These are phyloP conservation scores for Xylariomycetidae sp. DNA, from an alignment of 2,329 filamentous ascomycete species.

Conservation along the genomic window DNA sequence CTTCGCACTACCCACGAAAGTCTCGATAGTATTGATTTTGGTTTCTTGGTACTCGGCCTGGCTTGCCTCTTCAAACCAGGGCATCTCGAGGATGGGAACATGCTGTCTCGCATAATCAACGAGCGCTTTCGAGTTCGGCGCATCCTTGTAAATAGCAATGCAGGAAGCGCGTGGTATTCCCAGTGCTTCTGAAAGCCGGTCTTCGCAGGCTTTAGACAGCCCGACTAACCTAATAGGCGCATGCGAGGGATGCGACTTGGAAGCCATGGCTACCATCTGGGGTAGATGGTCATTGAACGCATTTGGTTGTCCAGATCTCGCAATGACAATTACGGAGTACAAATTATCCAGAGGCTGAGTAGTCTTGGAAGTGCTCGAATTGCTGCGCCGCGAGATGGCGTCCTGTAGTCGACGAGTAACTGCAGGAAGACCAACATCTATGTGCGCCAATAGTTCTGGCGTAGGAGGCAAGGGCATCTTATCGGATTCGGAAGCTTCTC, in stretches of 20 bases:
- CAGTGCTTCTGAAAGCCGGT: conserved; percentile 49
- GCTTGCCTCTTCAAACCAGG: conserved; percentile 49
- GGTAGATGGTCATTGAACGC: conserved; percentile 56
- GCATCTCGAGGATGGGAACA: conserved; percentile 45
- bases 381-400: no score
- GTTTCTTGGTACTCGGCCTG: conserved; percentile 36
- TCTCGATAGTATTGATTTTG: conserved; percentile 41
- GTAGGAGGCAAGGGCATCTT: conserved; percentile 24
- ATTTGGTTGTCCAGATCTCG: conserved; percentile 50
- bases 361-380: no score
- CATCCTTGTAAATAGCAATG: conserved; percentile 50
- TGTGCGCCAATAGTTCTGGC: conserved; percentile 48
- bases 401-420: conserved; percentile 55
- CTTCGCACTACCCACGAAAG: conserved; percentile 32
- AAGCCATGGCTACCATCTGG: conserved; percentile 46
- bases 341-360: no score
- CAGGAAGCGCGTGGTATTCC: conserved; percentile 60
- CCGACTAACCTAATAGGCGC: conserved; percentile 52
- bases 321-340: conserved; percentile 53
- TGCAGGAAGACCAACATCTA: conserved; percentile 60
- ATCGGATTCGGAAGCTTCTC: conserved; percentile 17
- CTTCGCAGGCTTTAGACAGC: conserved; percentile 54
- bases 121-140: conserved; percentile 51
- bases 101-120: conserved; percentile 48
- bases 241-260: conserved; percentile 31